Base-by-base conservation (phyloP, 2,329 filamentous ascomycete genomes). In the Sarocladium strictum region DNA sequence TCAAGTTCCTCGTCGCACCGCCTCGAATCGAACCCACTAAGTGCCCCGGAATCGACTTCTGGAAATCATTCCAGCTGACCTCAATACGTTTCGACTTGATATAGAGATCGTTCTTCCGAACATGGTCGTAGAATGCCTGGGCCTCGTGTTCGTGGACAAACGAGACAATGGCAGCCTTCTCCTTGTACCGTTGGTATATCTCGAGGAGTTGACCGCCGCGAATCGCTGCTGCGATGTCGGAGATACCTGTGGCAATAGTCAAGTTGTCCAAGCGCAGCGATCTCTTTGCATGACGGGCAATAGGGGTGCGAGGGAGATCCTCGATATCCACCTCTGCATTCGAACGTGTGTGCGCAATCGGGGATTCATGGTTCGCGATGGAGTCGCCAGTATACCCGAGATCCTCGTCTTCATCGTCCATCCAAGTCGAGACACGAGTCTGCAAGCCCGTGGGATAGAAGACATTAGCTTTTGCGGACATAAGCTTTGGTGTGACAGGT, bases 1-100 rank as follows among this genome's bases (percentile, higher is more conserved):
- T 71, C 35, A 95, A 67, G 62, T 93, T 94, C 57, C 90, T 83
- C 40, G 83, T 87, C 14, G 87, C 87, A 14, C 89, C 88, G 49
- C 69, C 73, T 37, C 69, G 68, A 54, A 92, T 78, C 64, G 87
- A 88, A 65, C 78, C 75, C 21, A 79, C 77, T 53, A 91, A 75
- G 65, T 89, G 82, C 2, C 73, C 71, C 2, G 80, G 75, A 9
- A 93, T 72, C 29, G 77, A 75, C 63, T 85, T 91, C 62, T 92
- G 89, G 12, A 82, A 80, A 33, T 89, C 81, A 53, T 77, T 80
- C 89, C 89, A 93, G 57, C 74, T 75, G 35, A 89, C 75, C 14
- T 84, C 77, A 49, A 91, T 73, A 87, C 92, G 33, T 32, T 86
- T 88, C 54, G 79, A 78, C 51, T 81, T 81, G 58, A 94, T 75